Percentiles rank a stretch among this genome's conserved stretches.
These are phyloP conservation scores for Apostasia shenzhenica DNA, from an alignment of 106 monocot genomes.

Conservation along the genomic window DNA sequence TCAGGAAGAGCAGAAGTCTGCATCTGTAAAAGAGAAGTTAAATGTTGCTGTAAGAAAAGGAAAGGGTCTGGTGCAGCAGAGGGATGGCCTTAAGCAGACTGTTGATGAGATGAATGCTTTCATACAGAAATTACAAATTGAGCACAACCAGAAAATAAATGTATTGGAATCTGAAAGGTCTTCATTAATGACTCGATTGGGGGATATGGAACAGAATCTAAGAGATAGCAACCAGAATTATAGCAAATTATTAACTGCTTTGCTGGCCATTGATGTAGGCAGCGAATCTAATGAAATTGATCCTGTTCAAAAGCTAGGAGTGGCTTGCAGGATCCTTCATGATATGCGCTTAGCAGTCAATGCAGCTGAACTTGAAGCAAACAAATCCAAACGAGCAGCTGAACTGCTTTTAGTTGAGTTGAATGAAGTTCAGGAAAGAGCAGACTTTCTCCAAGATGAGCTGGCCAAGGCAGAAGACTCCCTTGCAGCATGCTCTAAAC, in stretches of 20 bases:
- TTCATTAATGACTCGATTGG: constrained; percentile 36
- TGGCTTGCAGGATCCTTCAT: constrained; percentile 26
- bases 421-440: constrained; percentile 96
- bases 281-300: constrained; percentile 28
- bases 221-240: constrained; percentile 25
- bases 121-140: constrained; percentile 32
- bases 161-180: constrained; percentile 47
- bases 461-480: constrained; percentile 36
- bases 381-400: constrained; percentile 66
- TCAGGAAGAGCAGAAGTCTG: constrained; percentile 69
- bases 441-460: constrained; percentile 74
- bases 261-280: constrained; percentile 43
- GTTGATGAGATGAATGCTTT: constrained; percentile 54
- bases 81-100: constrained; percentile 72
- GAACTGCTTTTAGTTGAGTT: constrained; percentile 79
- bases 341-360: constrained; percentile 35
- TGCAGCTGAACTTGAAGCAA: constrained; percentile 59
- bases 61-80: constrained; percentile 88
- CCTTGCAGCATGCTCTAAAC: constrained; percentile 32
- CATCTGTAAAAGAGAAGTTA: constrained; percentile 77
- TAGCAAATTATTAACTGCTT: constrained; percentile 31
- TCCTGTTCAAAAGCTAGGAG: constrained; percentile 61
- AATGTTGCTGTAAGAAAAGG: constrained; percentile 97
- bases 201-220: constrained; percentile 35
- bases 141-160: constrained; percentile 46